Conservation (phyloP, 148 eudicot species). For the Chenopodium formosanum region DNA sequence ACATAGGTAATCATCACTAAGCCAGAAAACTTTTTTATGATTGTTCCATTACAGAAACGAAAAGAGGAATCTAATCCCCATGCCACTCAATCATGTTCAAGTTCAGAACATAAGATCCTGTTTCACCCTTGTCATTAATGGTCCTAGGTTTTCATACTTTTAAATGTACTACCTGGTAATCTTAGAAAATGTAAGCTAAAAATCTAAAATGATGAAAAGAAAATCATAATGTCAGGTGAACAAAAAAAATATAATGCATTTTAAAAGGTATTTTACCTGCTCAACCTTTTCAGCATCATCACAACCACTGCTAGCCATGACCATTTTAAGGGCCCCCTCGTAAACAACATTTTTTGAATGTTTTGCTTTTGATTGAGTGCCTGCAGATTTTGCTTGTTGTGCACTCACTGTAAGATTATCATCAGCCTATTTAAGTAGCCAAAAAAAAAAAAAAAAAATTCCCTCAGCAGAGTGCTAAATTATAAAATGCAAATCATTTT, state of each 20-base stretch:
- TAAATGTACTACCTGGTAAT: too few relatives aligned
- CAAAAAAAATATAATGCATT: not conserved
- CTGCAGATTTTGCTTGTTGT: slow-evolving; percentile 51
- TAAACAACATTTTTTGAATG: slow-evolving; percentile 29
- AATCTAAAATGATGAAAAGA: not conserved
- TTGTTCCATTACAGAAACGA: too few relatives aligned
- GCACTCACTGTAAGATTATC: slow-evolving; percentile 71
- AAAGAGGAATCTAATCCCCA: too few relatives aligned
- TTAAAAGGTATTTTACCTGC: slow-evolving; percentile 43
- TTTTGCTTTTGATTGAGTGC: slow-evolving; percentile 38
- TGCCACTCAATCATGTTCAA: not conserved
- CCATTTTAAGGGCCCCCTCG: slow-evolving; percentile 56
- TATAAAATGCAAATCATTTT: not conserved
- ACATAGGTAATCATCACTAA: not conserved
- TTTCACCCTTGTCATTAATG: not conserved
- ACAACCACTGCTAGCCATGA: slow-evolving; percentile 68
- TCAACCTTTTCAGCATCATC: slow-evolving; percentile 56
- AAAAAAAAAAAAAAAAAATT: slow-evolving; percentile 30
- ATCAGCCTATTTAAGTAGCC: slow-evolving; percentile 75
- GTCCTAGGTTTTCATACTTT: not conserved
- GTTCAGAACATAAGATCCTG: not conserved
- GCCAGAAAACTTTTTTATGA: not conserved
- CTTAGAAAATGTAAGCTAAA: not conserved
- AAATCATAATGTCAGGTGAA: too few relatives aligned
- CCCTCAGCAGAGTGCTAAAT: slow-evolving; percentile 12